A percentile compares a stretch with the other conserved stretches of the same genome.
Evolutionary conservation across 345 rosid species (phyloP).

Genomic region (Melaleuca alternifolia): DNA sequence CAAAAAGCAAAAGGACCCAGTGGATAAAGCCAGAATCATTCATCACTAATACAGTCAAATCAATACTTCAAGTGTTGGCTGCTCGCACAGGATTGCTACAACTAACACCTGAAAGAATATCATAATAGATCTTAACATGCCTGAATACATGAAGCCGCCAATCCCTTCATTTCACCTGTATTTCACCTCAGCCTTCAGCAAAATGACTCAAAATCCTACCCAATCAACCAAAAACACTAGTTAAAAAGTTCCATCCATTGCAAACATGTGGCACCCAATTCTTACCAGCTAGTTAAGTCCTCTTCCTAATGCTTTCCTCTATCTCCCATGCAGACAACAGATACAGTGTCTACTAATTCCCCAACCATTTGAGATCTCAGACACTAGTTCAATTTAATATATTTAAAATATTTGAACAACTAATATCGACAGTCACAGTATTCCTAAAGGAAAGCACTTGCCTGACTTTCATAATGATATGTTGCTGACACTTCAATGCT

Average conservation of each 20-base stretch:
- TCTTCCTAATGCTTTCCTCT: neutral
- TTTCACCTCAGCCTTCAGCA: neutral
- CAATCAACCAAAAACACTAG: neutral
- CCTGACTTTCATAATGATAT: neutral
- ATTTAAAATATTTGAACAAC: neutral
- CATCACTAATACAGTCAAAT: neutral
- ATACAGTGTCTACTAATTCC: neutral
- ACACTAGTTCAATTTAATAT: neutral
- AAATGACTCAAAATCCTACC: neutral
- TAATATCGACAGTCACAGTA: neutral
- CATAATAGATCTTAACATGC: neutral
- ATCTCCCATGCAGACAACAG: neutral
- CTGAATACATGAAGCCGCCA: neutral
- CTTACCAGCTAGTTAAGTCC: neutral
- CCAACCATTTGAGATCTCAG: neutral
- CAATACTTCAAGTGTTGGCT: neutral
- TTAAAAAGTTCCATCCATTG: neutral
- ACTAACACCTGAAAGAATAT: neutral
- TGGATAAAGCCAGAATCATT: neutral
- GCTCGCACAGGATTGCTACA: neutral
- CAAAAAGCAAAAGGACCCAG: neutral
- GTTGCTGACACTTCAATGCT: neutral
- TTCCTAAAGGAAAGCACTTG: neutral
- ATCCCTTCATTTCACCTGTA: neutral
- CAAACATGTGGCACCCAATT: neutral